These are phyloP conservation scores for Peronosclerospora sorghi DNA, from an alignment of 352 stramenopile genomes.

Conservation along the genomic window DNA sequence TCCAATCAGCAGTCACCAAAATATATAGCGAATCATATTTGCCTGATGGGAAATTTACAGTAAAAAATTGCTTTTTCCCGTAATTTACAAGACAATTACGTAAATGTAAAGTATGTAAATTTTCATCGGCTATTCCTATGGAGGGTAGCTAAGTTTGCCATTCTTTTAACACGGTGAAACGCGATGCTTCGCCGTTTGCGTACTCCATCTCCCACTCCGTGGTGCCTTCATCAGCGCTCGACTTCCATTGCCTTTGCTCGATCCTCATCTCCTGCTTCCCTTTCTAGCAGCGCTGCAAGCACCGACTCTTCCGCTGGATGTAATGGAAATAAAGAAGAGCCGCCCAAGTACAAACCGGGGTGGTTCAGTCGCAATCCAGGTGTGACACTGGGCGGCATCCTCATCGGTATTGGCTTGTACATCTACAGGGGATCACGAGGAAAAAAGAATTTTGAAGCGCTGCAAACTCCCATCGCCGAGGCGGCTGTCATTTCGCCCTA, in stretches of 20 bases:
- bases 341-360: constrained; percentile 71
- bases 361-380: constrained; percentile 81
- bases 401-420: constrained; percentile 56
- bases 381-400: constrained; percentile 56
- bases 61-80: too few species aligned
- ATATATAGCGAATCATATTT: too few species aligned
- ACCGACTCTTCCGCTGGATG: constrained; percentile 1
- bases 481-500: constrained; percentile 70
- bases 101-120: too few species aligned
- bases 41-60: too few species aligned
- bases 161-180: too few species aligned
- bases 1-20: too few species aligned
- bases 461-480: constrained; percentile 66
- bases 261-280: constrained; percentile 2
- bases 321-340: constrained; percentile 21
- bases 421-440: constrained; percentile 60
- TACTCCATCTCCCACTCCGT: too few species aligned
- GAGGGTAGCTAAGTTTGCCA: too few species aligned
- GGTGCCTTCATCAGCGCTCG: constrained; percentile 11
- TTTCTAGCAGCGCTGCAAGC: neutral
- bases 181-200: too few species aligned
- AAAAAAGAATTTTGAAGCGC: constrained; percentile 72
- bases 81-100: too few species aligned
- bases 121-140: too few species aligned
- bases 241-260: neutral